A percentile compares a stretch with the other conserved stretches of the same genome.
These are phyloP conservation scores for Ceratobasidium sp. DNA, from an alignment of 1,284 basidiomycete species.

Conservation along the genomic window DNA sequence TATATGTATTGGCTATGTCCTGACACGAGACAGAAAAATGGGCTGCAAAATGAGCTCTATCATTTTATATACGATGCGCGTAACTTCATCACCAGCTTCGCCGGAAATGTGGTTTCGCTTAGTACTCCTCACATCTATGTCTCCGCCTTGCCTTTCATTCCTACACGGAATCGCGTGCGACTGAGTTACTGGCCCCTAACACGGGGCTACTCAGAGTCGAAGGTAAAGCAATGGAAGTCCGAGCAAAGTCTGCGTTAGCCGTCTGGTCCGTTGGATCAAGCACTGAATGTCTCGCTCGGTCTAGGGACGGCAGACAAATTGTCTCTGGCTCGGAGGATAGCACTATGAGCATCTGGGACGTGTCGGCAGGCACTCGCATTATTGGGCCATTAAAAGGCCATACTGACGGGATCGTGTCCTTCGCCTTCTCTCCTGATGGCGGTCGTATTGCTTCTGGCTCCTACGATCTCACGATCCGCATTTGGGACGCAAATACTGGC, in stretches of 20 bases:
- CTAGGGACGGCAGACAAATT: neutral
- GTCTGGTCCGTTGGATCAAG: neutral
- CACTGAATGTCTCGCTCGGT: neutral
- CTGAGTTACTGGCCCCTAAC: neutral
- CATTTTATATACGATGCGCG: neutral
- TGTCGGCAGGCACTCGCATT: neutral
- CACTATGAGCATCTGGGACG: neutral
- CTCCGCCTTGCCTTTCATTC: neutral
- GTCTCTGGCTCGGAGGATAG: neutral
- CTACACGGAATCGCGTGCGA: neutral
- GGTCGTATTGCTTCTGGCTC: conserved; percentile 8
- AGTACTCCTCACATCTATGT: conserved; percentile 21
- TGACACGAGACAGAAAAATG: too few relatives aligned
- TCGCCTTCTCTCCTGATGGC: conserved; percentile 12
- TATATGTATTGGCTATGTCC: too few relatives aligned
- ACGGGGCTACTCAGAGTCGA: neutral
- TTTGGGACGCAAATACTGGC: conserved; percentile 24
- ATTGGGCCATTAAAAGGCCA: neutral
- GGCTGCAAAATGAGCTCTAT: neutral
- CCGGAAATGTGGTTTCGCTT: neutral
- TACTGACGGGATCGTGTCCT: neutral
- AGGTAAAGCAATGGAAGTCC: neutral
- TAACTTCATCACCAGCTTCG: neutral
- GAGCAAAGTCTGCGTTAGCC: neutral
- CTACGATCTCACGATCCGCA: neutral